These are phyloP conservation scores for Macaranga tanarius DNA, from an alignment of 441 rosid species.

Conservation along the genomic window DNA sequence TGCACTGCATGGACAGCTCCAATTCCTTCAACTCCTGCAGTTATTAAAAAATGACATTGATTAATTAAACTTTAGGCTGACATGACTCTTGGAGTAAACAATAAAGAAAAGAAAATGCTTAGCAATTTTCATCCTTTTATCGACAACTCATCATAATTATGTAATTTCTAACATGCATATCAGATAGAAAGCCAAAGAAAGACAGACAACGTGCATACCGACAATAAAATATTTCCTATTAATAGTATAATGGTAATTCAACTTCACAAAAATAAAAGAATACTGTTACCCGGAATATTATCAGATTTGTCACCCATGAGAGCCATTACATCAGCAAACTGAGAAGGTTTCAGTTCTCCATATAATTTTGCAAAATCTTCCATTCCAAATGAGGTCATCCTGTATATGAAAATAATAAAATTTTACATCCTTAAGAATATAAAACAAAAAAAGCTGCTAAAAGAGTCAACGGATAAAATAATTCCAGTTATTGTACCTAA, in stretches of 20 bases:
- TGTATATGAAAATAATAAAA: slow-evolving; percentile 37
- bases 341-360: slow-evolving; percentile 72
- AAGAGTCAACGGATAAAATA: not conserved
- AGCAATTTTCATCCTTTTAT: not conserved
- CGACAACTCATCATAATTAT: not conserved
- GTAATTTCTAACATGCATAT: not conserved
- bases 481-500: not conserved
- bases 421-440: slow-evolving; percentile 8
- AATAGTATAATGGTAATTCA: not conserved
- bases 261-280: not conserved
- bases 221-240: not conserved
- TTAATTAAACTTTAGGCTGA: not conserved
- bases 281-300: slow-evolving; percentile 76
- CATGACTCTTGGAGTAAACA: not conserved
- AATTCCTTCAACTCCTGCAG: slow-evolving; percentile 88
- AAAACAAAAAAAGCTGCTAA: not conserved
- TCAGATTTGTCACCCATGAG: slow-evolving; percentile 88
- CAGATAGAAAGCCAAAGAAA: not conserved
- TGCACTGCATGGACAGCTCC: slow-evolving; percentile 79
- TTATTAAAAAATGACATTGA: slow-evolving; percentile 9
- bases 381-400: slow-evolving; percentile 93
- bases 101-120: not conserved
- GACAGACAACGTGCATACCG: not conserved
- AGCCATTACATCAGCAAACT: slow-evolving; percentile 83
- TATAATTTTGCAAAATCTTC: slow-evolving; percentile 88